Conservation (phyloP, 495 filamentous ascomycete species). For the Xylaria sp. region DNA sequence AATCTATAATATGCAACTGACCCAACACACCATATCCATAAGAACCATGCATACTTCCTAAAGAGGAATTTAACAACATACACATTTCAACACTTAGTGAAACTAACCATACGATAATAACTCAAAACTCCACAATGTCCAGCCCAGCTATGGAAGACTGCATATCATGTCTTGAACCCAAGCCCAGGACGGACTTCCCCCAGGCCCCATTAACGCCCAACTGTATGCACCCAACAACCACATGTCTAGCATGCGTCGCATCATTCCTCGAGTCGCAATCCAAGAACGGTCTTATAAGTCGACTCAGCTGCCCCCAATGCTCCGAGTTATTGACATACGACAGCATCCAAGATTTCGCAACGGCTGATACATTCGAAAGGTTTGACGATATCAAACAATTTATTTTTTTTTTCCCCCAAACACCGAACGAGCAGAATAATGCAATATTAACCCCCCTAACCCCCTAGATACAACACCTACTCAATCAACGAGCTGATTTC, state of each 20-base stretch:
- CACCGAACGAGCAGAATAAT: neutral
- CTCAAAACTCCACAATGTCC: neutral
- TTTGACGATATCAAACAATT: neutral
- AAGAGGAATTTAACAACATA: neutral
- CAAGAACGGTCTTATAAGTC: neutral
- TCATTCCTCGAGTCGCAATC: conserved; percentile 7
- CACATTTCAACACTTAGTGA: neutral
- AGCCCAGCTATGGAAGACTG: neutral
- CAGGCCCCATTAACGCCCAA: neutral
- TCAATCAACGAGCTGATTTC: neutral
- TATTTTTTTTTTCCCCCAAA: too few relatives aligned
- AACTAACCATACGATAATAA: neutral
- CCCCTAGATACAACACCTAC: neutral
- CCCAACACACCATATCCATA: neutral
- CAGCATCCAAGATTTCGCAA: neutral
- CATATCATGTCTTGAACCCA: neutral
- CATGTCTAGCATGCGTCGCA: neutral
- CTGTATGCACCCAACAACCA: neutral
- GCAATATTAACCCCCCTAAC: neutral
- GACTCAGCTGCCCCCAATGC: conserved; percentile 5
- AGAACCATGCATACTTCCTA: neutral
- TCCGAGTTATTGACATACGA: neutral
- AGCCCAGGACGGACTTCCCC: neutral
- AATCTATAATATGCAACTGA: neutral
- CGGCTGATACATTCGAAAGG: neutral